phyloP scores from a whole-genome alignment of 257 asterid species.

The Forsythia viridissima region DNA sequence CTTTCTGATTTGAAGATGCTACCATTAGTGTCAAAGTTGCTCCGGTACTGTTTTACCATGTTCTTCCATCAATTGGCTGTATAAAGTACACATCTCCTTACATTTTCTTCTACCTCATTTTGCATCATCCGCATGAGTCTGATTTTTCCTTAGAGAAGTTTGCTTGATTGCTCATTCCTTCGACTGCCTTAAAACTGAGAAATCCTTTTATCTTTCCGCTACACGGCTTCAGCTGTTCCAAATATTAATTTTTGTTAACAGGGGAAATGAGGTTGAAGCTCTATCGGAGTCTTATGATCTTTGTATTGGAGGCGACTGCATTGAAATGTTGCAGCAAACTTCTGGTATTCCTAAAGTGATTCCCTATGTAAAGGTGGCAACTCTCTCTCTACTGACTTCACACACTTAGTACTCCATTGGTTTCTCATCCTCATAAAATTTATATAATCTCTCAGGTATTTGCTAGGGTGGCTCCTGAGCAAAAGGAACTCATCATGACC shows the following conservation, averaged over 20 bases:
- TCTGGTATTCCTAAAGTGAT: constrained; percentile 76
- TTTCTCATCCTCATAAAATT: constrained; percentile 10
- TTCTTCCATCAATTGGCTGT: constrained; percentile 11
- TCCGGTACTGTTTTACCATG: constrained; percentile 1
- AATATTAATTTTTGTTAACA: constrained; percentile 32
- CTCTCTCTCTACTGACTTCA: constrained; percentile 5
- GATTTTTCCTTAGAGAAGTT: constrained; percentile 8
- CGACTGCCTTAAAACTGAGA: neutral
- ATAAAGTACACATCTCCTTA: neutral
- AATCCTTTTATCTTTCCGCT: neutral
- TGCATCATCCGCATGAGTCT: neutral
- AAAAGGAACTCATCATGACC: constrained; percentile 95
- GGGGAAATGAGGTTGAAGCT: constrained; percentile 79
- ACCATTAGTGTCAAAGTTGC: constrained; percentile 2
- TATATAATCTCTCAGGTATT: constrained; percentile 57
- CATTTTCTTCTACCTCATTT: constrained; percentile 4
- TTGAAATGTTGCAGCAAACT: constrained; percentile 90
- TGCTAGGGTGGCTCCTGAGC: constrained; percentile 99
- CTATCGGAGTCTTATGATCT: constrained; percentile 82
- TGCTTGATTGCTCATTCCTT: neutral
- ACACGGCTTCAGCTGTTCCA: constrained; percentile 12
- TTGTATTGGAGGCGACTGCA: constrained; percentile 93
- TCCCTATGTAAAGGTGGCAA: constrained; percentile 83
- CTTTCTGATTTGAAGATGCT: constrained; percentile 14
- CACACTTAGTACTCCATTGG: constrained; percentile 1